Evolutionary conservation across 2,329 filamentous ascomycete genomes (phyloP).

Genomic region (Cladosporium sp.): DNA sequence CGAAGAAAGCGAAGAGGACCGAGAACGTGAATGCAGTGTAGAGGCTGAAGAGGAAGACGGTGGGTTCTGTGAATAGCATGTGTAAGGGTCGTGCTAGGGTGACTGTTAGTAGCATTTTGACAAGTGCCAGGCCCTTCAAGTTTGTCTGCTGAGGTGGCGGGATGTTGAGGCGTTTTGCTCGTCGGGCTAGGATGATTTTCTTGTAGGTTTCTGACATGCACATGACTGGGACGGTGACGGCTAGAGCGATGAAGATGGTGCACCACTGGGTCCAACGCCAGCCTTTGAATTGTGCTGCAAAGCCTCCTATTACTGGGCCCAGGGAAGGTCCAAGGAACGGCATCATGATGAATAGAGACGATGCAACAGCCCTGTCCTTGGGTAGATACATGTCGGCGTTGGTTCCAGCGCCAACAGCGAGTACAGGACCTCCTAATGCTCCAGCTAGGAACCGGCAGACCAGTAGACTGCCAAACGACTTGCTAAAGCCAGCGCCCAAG

Average conservation of each 20-base stretch:
- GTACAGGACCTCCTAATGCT: constrained; percentile 29
- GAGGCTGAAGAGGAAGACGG: constrained; percentile 30
- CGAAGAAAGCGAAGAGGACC: constrained; percentile 31
- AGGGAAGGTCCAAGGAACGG: constrained; percentile 24
- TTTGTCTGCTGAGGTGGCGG: constrained; percentile 19
- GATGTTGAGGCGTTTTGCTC: constrained; percentile 32
- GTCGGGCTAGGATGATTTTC: constrained; percentile 40
- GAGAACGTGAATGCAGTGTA: constrained; percentile 31
- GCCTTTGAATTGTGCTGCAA: constrained; percentile 37
- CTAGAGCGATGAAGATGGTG: constrained; percentile 38
- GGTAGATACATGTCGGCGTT: constrained; percentile 37
- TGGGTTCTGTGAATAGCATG: constrained; percentile 35
- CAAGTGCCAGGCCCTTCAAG: constrained; percentile 24
- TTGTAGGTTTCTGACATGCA: constrained; percentile 56
- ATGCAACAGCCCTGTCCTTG: constrained; percentile 30
- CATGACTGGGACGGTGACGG: constrained; percentile 35
- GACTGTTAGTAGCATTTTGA: constrained; percentile 29
- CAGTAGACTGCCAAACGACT: constrained; percentile 65
- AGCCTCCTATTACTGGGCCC: constrained; percentile 42
- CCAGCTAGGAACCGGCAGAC: constrained; percentile 57
- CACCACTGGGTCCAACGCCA: constrained; percentile 45
- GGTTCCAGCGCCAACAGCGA: constrained; percentile 41
- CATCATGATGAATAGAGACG: constrained; percentile 36
- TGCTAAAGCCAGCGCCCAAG: constrained; percentile 42
- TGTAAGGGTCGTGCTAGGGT: constrained; percentile 31